Evolutionary conservation across 2,329 filamentous ascomycete genomes (phyloP).

Genomic region (Exutisphaerella laricina): DNA sequence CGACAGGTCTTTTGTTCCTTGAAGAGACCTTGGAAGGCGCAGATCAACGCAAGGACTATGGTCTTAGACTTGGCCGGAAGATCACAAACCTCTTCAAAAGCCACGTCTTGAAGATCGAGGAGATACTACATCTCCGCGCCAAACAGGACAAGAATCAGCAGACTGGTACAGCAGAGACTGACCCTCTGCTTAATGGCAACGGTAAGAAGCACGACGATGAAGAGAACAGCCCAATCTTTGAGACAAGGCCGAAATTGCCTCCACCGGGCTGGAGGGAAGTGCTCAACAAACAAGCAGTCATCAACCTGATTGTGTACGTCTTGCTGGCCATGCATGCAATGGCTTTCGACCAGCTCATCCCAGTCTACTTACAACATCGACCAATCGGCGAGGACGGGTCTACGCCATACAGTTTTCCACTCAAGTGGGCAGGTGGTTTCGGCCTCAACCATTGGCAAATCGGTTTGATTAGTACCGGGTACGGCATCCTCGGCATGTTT

Average conservation of each 20-base stretch:
- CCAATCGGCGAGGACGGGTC: conserved; percentile 35
- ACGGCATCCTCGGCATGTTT: conserved; percentile 71
- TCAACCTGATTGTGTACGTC: conserved; percentile 73
- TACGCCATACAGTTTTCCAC: conserved; percentile 47
- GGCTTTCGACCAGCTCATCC: conserved; percentile 46
- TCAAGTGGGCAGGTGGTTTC: conserved; percentile 79
- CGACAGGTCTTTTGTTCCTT: conserved; percentile 71
- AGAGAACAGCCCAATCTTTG: conserved; percentile 8
- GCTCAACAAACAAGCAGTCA: conserved; percentile 65
- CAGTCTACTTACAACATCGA: conserved; percentile 81
- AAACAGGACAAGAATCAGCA: conserved; percentile 6
- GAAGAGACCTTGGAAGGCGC: conserved; percentile 76
- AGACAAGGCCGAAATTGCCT: conserved; percentile 21
- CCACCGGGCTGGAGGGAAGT: conserved; percentile 54
- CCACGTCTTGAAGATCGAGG: conserved; percentile 15
- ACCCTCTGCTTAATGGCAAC: conserved; percentile 25
- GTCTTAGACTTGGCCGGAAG: conserved; percentile 64
- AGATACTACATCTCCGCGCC: conserved; percentile 9
- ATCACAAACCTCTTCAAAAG: conserved; percentile 41
- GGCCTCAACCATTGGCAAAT: conserved; percentile 68
- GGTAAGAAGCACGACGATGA: conserved; percentile 20
- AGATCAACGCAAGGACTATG: conserved; percentile 65
- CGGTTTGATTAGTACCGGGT: conserved; percentile 77
- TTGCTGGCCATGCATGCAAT: conserved; percentile 48
- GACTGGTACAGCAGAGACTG: conserved; percentile 16